phyloP scores from a whole-genome alignment of 169 alveolate species.

The Plasmodium relictum region DNA sequence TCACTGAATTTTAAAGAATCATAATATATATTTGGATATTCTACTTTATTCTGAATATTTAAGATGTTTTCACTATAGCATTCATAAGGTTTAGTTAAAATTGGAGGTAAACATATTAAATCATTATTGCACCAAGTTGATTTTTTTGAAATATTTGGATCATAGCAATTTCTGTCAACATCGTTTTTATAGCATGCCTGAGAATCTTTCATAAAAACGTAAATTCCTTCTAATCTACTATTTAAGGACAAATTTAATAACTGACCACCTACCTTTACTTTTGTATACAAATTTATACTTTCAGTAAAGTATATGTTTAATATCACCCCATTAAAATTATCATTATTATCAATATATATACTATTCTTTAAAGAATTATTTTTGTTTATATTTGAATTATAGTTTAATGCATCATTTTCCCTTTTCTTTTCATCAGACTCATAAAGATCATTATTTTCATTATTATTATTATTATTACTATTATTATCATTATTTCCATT shows the following conservation, averaged over 20 bases:
- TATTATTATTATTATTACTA: neutral
- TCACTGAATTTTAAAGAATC: constrained; percentile 43
- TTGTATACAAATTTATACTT: constrained; percentile 38
- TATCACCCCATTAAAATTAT: constrained; percentile 4
- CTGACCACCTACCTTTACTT: constrained; percentile 62
- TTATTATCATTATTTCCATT: neutral
- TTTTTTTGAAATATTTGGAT: constrained; percentile 77
- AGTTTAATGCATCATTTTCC: neutral
- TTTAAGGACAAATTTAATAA: constrained; percentile 49
- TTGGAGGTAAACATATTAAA: constrained; percentile 78
- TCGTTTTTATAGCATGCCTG: constrained; percentile 63
- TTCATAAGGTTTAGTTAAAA: constrained; percentile 67
- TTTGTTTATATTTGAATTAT: too few species aligned
- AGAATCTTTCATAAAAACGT: constrained; percentile 78
- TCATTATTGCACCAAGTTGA: constrained; percentile 83
- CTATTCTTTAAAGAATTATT: too few species aligned
- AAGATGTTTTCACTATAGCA: constrained; percentile 77
- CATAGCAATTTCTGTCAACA: constrained; percentile 75
- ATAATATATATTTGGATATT: constrained; percentile 69
- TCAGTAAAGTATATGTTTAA: constrained; percentile 39
- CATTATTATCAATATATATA: neutral
- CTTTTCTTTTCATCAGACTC: neutral
- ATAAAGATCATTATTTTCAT: neutral
- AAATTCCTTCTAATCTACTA: constrained; percentile 80
- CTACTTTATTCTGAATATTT: constrained; percentile 48